Evolutionary conservation across 352 stramenopile species (phyloP).

Genomic region (Phytophthora fragariaefolia): DNA sequence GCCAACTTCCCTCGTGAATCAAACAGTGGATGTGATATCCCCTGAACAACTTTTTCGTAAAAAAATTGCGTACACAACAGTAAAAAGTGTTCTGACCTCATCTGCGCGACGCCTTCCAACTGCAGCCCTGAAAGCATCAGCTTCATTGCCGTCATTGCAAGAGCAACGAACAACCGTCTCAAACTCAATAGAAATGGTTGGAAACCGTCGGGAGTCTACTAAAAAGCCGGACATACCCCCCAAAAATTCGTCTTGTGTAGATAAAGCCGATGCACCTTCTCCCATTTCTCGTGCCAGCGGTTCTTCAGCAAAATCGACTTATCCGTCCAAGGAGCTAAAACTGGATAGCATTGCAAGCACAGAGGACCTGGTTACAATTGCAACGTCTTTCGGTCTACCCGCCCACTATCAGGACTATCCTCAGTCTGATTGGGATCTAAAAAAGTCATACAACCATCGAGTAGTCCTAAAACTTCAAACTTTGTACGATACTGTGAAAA

Average conservation of each 20-base stretch:
- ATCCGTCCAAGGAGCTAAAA: slow-evolving; percentile 29
- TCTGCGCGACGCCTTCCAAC: slow-evolving; percentile 60
- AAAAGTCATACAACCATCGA: slow-evolving; percentile 81
- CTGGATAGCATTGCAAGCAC: slow-evolving; percentile 36
- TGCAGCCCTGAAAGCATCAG: slow-evolving; percentile 33
- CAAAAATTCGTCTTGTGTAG: slow-evolving; percentile 1
- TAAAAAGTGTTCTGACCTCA: slow-evolving; percentile 65
- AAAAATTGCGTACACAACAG: slow-evolving; percentile 66
- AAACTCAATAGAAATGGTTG: slow-evolving; percentile 1
- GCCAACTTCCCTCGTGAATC: slow-evolving; percentile 29
- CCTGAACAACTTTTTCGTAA: slow-evolving; percentile 70
- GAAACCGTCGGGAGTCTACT: slow-evolving; percentile 3
- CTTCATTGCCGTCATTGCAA: slow-evolving; percentile 42
- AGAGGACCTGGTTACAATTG: slow-evolving; percentile 30
- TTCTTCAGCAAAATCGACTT: slow-evolving; percentile 4
- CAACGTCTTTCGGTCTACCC: slow-evolving; percentile 64
- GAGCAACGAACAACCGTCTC: slow-evolving; percentile 8
- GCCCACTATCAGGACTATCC: slow-evolving; percentile 83
- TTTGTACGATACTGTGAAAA: slow-evolving; percentile 67
- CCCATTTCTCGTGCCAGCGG: not conserved
- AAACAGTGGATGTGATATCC: slow-evolving; percentile 66
- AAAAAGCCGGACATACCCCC: slow-evolving; percentile 1
- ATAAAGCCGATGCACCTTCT: slow-evolving; percentile 3
- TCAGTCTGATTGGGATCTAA: slow-evolving; percentile 79
- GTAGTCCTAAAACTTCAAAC: slow-evolving; percentile 81